Percentiles rank a stretch among this genome's conserved stretches.
These are phyloP conservation scores for Salinomyces thailandicus DNA, from an alignment of 2,329 filamentous ascomycete genomes.

Conservation along the genomic window DNA sequence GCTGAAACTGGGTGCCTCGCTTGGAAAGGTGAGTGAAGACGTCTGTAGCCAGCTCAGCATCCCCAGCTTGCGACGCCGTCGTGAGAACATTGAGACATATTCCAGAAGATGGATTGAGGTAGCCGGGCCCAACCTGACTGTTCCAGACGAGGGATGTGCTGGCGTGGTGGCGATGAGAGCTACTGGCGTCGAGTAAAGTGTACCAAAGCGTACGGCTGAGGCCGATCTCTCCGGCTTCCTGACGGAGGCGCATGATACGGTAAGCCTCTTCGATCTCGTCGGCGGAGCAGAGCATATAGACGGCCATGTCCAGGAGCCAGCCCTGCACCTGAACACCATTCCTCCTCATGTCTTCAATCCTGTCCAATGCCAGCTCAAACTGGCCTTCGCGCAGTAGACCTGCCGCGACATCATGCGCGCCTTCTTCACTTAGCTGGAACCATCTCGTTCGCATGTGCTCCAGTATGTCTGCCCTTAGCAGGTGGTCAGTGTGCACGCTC, in stretches of 20 bases:
- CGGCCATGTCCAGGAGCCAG: constrained; percentile 72
- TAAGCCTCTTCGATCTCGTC: constrained; percentile 71
- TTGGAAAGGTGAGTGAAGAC: constrained; percentile 57
- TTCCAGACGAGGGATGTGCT: constrained; percentile 64
- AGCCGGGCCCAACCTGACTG: constrained; percentile 47
- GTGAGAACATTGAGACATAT: constrained; percentile 59
- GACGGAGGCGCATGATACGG: constrained; percentile 52
- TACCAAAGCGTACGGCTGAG: constrained; percentile 54
- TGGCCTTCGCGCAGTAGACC: constrained; percentile 72
- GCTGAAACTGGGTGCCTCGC: constrained; percentile 46
- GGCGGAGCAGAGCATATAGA: constrained; percentile 60
- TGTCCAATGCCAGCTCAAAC: constrained; percentile 66
- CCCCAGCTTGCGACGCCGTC: constrained; percentile 57
- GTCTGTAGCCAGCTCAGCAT: constrained; percentile 58
- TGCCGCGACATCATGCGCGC: constrained; percentile 56
- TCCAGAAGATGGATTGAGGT: constrained; percentile 54
- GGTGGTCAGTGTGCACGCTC: constrained; percentile 75
- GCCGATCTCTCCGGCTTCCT: constrained; percentile 29
- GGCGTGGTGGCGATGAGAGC: constrained; percentile 47
- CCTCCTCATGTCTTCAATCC: constrained; percentile 55
- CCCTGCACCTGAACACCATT: constrained; percentile 46
- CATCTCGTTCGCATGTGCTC: constrained; percentile 64
- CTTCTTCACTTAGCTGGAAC: constrained; percentile 52
- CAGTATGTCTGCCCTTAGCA: constrained; percentile 61
- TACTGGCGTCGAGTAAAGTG: constrained; percentile 66